A percentile compares a stretch with the other conserved stretches of the same genome.
Conservation (phyloP, 2,329 filamentous ascomycete species). For the Talaromyces sp. region DNA sequence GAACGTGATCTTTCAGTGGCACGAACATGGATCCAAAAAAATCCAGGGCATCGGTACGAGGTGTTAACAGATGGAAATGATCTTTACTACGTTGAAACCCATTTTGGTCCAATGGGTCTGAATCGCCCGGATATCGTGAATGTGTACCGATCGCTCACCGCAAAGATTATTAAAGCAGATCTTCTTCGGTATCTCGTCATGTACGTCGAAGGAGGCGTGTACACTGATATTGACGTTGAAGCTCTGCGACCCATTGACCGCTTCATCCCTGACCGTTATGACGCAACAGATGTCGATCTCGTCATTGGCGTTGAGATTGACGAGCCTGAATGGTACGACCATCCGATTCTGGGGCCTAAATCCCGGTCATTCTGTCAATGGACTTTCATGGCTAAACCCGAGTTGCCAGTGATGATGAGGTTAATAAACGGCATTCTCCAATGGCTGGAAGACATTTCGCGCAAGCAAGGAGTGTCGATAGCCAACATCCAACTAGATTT, state of each 20-base stretch:
- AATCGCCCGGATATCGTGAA: slow-evolving; percentile 63
- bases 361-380: slow-evolving; percentile 69
- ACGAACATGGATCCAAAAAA: slow-evolving; percentile 61
- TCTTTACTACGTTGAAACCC: slow-evolving; percentile 60
- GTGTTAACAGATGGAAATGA: slow-evolving; percentile 66
- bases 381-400: slow-evolving; percentile 67
- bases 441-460: slow-evolving; percentile 59
- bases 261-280: slow-evolving; percentile 56
- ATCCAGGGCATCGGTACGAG: slow-evolving; percentile 63
- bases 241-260: slow-evolving; percentile 47
- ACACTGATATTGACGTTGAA: slow-evolving; percentile 57
- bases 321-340: slow-evolving; percentile 59
- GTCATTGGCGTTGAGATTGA: slow-evolving; percentile 68
- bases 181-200: slow-evolving; percentile 62
- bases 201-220: slow-evolving; percentile 60
- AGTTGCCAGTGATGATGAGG: slow-evolving; percentile 62
- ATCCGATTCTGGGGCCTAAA: slow-evolving; percentile 63
- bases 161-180: slow-evolving; percentile 61
- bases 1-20: slow-evolving; percentile 57
- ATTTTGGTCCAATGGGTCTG: slow-evolving; percentile 61
- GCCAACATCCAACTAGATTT: slow-evolving; percentile 62
- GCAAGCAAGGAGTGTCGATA: slow-evolving; percentile 54
- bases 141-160: slow-evolving; percentile 55
- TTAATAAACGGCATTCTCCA: slow-evolving; percentile 64
- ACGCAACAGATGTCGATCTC: slow-evolving; percentile 60